Evolutionary conservation across 129 eudicot species (phyloP).

Genomic region (Heracleum sosnowskyi): DNA sequence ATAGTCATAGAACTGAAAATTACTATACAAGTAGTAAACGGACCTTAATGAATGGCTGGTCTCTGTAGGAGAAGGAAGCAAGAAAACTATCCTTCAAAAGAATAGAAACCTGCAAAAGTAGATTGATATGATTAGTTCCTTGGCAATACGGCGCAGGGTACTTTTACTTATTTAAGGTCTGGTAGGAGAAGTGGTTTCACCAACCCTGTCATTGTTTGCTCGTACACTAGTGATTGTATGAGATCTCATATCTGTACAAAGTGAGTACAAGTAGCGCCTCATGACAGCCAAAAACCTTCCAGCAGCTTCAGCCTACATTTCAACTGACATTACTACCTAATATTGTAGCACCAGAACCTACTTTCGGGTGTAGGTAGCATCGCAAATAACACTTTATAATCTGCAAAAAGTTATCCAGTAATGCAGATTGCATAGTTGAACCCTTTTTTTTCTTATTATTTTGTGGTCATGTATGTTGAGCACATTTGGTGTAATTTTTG

Average conservation of each 20-base stretch:
- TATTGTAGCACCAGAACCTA: not conserved
- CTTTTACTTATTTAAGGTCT: not conserved
- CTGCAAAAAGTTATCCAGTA: not conserved
- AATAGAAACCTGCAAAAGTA: slow-evolving; percentile 52
- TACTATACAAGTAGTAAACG: not conserved
- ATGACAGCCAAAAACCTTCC: slow-evolving; percentile 47
- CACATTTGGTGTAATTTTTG: not conserved
- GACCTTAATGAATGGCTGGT: slow-evolving; percentile 74
- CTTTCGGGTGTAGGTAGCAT: not conserved
- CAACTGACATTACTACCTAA: not conserved
- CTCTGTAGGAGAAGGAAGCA: slow-evolving; percentile 73
- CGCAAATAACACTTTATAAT: not conserved
- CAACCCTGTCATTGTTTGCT: slow-evolving; percentile 69
- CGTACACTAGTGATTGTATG: slow-evolving; percentile 81
- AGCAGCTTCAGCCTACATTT: slow-evolving; percentile 74
- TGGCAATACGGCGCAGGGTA: not conserved
- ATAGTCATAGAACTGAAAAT: not conserved
- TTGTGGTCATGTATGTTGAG: not conserved
- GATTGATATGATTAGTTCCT: not conserved
- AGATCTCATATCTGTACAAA: slow-evolving; percentile 69
- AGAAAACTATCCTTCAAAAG: slow-evolving; percentile 82
- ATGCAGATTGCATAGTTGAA: not conserved
- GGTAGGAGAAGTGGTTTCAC: slow-evolving; percentile 8
- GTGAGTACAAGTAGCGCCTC: slow-evolving; percentile 79
- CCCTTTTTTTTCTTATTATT: too few relatives aligned